phyloP scores from a whole-genome alignment of 768 basidiomycete genomes.

The Phanerodontia chrysosporium region DNA sequence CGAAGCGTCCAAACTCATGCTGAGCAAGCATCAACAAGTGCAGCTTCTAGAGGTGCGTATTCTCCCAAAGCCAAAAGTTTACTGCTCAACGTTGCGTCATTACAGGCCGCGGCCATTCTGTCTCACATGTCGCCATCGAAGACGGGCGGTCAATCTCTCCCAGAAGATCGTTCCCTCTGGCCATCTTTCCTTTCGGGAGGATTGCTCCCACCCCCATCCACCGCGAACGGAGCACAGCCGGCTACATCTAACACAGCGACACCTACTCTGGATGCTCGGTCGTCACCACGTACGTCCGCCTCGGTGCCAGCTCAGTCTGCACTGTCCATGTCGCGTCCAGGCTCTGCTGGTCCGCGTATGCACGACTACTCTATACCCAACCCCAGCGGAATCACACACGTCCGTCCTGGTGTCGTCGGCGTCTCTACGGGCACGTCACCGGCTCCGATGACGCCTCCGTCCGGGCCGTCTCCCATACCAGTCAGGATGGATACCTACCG shows the following conservation, averaged over 20 bases:
- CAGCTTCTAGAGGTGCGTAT: constrained; percentile 81
- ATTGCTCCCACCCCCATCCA: constrained; percentile 49
- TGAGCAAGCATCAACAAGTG: constrained; percentile 97
- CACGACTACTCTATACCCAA: constrained; percentile 59
- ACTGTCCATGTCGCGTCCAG: constrained; percentile 20
- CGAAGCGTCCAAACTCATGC: constrained; percentile 82
- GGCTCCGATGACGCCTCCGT: constrained; percentile 7
- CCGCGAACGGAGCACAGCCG: constrained; percentile 13
- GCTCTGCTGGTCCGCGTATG: constrained; percentile 52
- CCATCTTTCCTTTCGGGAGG: constrained; percentile 78
- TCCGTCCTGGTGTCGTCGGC: constrained; percentile 54
- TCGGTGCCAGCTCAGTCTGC: constrained; percentile 44
- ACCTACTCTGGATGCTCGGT: constrained; percentile 15
- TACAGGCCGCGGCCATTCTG: constrained; percentile 88
- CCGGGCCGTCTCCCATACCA: constrained; percentile 34
- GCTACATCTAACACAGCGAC: constrained; percentile 12
- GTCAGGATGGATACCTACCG: constrained; percentile 23
- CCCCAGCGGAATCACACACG: constrained; percentile 45
- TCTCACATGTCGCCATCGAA: constrained; percentile 75
- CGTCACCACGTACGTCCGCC: constrained; percentile 37
- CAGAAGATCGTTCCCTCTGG: constrained; percentile 93
- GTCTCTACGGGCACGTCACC: constrained; percentile 28
- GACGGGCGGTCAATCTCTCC: constrained; percentile 69
- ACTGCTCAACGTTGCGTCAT: neutral
- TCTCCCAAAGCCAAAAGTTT: neutral